Evolutionary conservation across 805 yeast genomes (phyloP), one percentile per base, ranked within the genome.

Genomic region (Nakazawaea holstii): DNA sequence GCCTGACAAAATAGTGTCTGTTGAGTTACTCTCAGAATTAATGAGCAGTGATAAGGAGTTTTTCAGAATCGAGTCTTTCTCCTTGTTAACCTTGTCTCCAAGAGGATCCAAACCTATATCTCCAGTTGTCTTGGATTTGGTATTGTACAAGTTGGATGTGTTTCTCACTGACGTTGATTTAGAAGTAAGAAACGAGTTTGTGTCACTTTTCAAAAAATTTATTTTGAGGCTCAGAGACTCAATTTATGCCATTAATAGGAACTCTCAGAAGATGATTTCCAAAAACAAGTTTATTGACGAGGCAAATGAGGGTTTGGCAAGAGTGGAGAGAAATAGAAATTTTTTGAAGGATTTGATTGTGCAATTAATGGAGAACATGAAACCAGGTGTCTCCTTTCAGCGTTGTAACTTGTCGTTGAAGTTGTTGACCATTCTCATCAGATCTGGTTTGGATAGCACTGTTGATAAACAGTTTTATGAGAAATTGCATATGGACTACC

Each of bases 151-250:
- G 29, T 56, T 83, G 4, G 76, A 75, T 29, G 64, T 74, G 4
- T 72, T 82, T 51, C 73, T 84, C 49, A 69, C 75, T n/a, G 95
- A 87, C 49, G 69, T 76, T 15, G 80, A 83, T 48, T 71, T 87
- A 13, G 91, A 85, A 51, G 70, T 77, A 1, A 70, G 97, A 57
- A 82, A 82, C 52, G 81, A 78, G 40, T 79, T 87, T 44, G 69
- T 72, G 27, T 80, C 92, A 2, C 57, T 78, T 14, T 63, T 90
- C 48, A 74, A 83, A 46, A 79, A 74, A 48, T 82, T 90, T 52
- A 58, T 88, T 10, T 61, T 73, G 28, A 70, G 97, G 54, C 62
- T 87, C 14, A 73, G 86, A 53, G 94, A 84, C 45, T 85, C 91
- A 0, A 64, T 84, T 1, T 80, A 84, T 59, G 75, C 81, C 0